Base-by-base conservation (phyloP, 768 basidiomycete genomes). In the Lentinula boryana region DNA sequence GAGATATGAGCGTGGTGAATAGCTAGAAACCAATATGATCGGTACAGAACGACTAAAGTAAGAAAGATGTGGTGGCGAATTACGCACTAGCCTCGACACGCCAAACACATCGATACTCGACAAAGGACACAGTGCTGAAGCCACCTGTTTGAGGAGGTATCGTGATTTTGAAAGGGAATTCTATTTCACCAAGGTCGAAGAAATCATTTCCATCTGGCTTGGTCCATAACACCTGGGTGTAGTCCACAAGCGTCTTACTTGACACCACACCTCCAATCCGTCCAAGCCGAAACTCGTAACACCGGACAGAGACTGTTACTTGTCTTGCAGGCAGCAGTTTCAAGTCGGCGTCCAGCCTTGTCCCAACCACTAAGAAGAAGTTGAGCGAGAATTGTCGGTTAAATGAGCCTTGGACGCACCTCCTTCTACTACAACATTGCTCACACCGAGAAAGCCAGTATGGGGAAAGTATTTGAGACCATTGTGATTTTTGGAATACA, bases 21-120 rank as follows among this genome's bases (percentile, higher is more conserved):
- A 53, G 87, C 91, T 91, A 64, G 27, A 52, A 60, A 52, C 71
- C 16, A 40, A 31, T 38, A 27, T 13, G 36, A 18, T 36, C 3
- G 27, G 36, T 44, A 27, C 9, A 38, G 0, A 52, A 32, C 16
- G 15, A 12, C 6, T 18, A 40, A n/a, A n/a, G n/a, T n/a, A n/a
- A 21, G 10, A 33, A 59, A 49, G 50, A 58, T 12, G 66, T 23
- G 55, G 27, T 43, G 62, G 6, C 21, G 46, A 43, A 51, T 57
- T 13, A 78, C 85, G 64, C 64, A 86, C 91, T 81, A 63, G 91
- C 91, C 76, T 94, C 92, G 60, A 94, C 78, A 57, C 90, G 80
- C 92, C 92, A 94, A 68, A 83, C 83, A 68, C 89, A 85, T 48
- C 87, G 80, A 71, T 91, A 94, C 66, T 87, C 88, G 65, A 88